Conservation (phyloP, 2,329 filamentous ascomycete species). For the Sarocladium strictum region DNA sequence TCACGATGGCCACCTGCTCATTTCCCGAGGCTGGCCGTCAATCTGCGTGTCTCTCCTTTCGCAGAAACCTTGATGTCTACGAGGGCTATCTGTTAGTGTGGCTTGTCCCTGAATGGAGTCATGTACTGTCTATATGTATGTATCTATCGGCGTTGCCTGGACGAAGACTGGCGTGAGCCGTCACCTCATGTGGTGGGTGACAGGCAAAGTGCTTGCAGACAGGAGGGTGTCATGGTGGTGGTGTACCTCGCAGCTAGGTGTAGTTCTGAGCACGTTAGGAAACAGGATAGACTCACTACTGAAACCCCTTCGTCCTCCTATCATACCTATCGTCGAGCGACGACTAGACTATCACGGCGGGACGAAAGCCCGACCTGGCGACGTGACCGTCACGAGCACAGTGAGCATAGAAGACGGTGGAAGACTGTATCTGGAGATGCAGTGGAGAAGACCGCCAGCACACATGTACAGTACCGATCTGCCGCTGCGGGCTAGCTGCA, state of each 20-base stretch:
- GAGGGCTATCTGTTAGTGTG: background rate
- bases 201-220: background rate
- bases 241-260: background rate
- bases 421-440: background rate
- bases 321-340: too few species aligned
- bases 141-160: constrained; percentile 4
- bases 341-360: too few species aligned
- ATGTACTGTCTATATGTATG: background rate
- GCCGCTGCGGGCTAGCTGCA: background rate
- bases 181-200: background rate
- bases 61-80: too few species aligned
- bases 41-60: constrained; percentile 5
- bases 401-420: background rate
- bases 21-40: constrained; percentile 7
- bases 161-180: background rate
- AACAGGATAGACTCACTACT: background rate
- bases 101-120: background rate
- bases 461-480: constrained; percentile 7
- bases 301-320: too few species aligned
- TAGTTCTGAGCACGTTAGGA: too few species aligned
- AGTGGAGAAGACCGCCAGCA: background rate
- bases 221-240: background rate
- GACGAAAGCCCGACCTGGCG: background rate
- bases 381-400: background rate
- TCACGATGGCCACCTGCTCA: constrained; percentile 13